Evolutionary conservation across 768 basidiomycete species (phyloP), one percentile per base, ranked within the genome.

Genomic region (Trametes villosa): DNA sequence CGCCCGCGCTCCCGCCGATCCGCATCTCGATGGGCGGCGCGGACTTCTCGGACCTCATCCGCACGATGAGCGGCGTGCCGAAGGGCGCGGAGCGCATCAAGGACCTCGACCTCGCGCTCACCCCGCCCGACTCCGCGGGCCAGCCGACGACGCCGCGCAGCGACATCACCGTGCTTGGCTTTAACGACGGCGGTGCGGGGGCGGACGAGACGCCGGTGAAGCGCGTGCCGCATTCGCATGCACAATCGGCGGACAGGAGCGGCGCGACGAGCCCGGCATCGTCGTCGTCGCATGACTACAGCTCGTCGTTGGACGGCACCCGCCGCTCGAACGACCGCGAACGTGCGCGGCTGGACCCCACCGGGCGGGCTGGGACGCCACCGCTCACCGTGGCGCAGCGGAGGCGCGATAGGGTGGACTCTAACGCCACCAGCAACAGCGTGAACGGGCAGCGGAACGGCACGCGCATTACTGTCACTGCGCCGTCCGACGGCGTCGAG

Each of bases 1-100:
- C 92, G 0, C 94, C 94, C 38, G 91, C 92, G 3, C 78, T 95
- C 29, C 94, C 94, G 3, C 92, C 92, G 0, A 94, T 96, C 68
- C 86, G 92, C n/a, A 89, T 96, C 72, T 96, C 94, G 17, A 82
- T 96, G 76, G 89, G 86, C 59, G 83, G 86, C 46, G 78, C 85
- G 0, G 94, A 96, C 71, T 95, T 98, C 68, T 85, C 87, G 0
- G 89, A 90, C 59, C 73, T 91, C 18, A 80, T 91, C 51, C 84
- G 75, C 65, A 83, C 84, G 31, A 83, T 86, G 7, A 83, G 81
- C 36, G 83, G 82, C 20, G 69, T 78, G 26, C 77, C 79, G 11
- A 75, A 83, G 11, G 45, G 47, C 17, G 68, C 84, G 48, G 79
- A 81, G 40, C 75, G 78, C 46, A 72, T 87, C 34, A 76, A 80